Base-by-base conservation (phyloP, 106 monocot genomes). In the Narthecium ossifragum region DNA sequence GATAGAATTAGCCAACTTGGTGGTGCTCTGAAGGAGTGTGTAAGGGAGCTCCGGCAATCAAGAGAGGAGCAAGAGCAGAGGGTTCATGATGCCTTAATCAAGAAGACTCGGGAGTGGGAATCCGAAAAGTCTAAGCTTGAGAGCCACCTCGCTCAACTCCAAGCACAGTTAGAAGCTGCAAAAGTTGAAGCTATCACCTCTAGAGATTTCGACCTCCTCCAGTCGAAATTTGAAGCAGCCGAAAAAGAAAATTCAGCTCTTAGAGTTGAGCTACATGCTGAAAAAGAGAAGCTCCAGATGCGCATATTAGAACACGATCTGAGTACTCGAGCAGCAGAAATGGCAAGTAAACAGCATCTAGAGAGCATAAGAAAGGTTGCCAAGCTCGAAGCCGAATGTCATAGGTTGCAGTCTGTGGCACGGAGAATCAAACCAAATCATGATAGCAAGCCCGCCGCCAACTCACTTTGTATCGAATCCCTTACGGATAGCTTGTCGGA, bases 341-440 rank as follows among this genome's bases (percentile, higher is more conserved):
- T 73, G 41, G 88, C 88, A 14, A 92, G 92, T 55, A 88, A 79
- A 68, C 87, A 84, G 32, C 74, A 84, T 34, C 49, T 92, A 57
- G 84, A 88, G 58, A 84, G 84, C 39, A 76, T 84, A 53, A 92
- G 88, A 67, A 92, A 88, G 73, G 64, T 81, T 5, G 62, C 70
- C 8, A 88, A 78, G 64, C 72, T 98, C 65, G 91, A 98, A 73
- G 71, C 91, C 20, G 98, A 98, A 69, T 87, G 91, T 25, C 74
- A 70, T 8, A 78, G 69, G 37, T 51, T 98, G 25, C 75, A 57
- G 5, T 49, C 62, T 64, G 34, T 61, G 38, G 66, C 55, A 18
- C 64, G 67, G 20, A 98, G 70, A 69, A 46, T 57, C 58, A 54
- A 67, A 39, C 29, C 21, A 29, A 28, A 34, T 46, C 63, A 57